Evolutionary conservation across 2,329 filamentous ascomycete species (phyloP), one percentile per base, ranked within the genome.

Genomic region (Clathrospora elynae): DNA sequence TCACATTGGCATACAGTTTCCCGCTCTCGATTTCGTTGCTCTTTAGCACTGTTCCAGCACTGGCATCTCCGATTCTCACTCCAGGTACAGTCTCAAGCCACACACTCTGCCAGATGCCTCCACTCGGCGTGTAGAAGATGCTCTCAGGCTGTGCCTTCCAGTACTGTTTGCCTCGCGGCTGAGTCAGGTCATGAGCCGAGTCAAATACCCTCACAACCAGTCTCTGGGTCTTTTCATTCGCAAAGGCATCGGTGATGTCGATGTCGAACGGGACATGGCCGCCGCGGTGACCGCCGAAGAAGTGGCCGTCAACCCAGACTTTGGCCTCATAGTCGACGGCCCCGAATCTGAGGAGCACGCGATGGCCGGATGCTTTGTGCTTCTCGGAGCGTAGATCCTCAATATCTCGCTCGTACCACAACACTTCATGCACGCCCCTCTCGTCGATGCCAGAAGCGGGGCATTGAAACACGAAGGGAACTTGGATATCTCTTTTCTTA

Each of bases 91-190:
- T 73, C 51, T 84, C 82, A 2, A 80, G 64, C 75, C 78, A 80
- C 3, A 82, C 79, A 11, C 69, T 74, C 61, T 82, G 79, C 79
- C 79, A 82, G 42, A 82, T 80, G 16, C 79, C 79, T 18, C 77
- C 77, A 6, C 77, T 78, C 0, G 79, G 79, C 1, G 78, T 81
- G 56, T 82, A 82, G 56, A 81, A 82, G 54, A 82, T 82, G 36
- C 76, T 79, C 61, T 84, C 80, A 0, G 81, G 79, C 62, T 81
- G 74, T 1, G 79, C 77, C 3, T 74, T 76, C 81, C 81, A 84
- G 57, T 83, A 84, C 64, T 87, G 84, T 63, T 87, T 87, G 0
- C 84, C 84, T 20, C 84, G 74, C 1, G 82, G 84, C 62, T 87
- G 84, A 0, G 79, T 78, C 6, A 86, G 68, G 46, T 87, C 84